Evolutionary conservation across 1,284 basidiomycete genomes (phyloP), one percentile per base, ranked within the genome.

Genomic region (Moniliella sp.): DNA sequence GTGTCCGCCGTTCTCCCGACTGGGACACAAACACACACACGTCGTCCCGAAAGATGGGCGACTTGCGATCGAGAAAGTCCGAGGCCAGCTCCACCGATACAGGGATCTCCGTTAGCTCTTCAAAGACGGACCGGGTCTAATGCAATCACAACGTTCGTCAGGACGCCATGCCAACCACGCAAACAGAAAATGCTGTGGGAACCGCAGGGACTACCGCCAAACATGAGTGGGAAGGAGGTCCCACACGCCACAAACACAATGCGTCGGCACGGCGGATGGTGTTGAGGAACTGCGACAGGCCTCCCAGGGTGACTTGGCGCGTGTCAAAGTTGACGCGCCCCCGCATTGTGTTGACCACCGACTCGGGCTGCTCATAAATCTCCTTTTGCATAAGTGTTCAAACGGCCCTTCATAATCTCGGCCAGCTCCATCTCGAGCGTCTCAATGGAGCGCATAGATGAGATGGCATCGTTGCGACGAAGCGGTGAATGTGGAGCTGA

Each of bases 351-450:
- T 99, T 99, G 65, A 97, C 83, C 47, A 97, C 91, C 29, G 84
- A 93, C 61, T 99, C 91, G 40, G 88, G 91, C 66, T 99, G 91
- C 63, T 99, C 91, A 70, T 91, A 97, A 58, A 97, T 97, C 65
- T 99, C 91, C 69, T 99, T 97, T 65, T 97, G 88, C 91, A 99
- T 97, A 65, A 99, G 97, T 86, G 62, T 88, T 81, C 62, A 93
- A 97, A 62, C 84, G 82, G 61, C 91, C 91, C 72, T 97, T 97
- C 91, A 97, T 97, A 68, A 99, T 97, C 54, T 91, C 91, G 23
- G 88, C 91, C 30, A 99, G 75, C 64, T 99, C 91, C 55, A 97
- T 77, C 66, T 97, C 91, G 55, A 99, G 75, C 11, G 84, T 93
- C 69, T 97, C 91, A 64, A 99, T 97, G 45, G 75, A 84, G 50